Percentiles rank a stretch among this genome's conserved stretches.
Evolutionary conservation across 805 yeast genomes (phyloP).

Genomic region (Wickerhamomyces queroliae): DNA sequence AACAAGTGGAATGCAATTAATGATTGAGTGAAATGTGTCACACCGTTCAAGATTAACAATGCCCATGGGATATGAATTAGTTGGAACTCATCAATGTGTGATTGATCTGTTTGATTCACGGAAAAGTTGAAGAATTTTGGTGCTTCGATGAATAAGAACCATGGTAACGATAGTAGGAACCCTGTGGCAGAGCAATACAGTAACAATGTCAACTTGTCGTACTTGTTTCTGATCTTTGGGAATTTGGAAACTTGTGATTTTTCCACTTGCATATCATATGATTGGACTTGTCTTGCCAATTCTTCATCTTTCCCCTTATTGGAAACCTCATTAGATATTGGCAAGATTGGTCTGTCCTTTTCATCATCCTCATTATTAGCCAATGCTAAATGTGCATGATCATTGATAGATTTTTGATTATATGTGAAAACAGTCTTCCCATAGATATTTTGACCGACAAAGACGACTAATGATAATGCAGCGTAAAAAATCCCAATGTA

Average conservation of each 20-base stretch:
- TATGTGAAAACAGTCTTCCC: constrained; percentile 74
- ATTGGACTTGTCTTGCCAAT: constrained; percentile 3
- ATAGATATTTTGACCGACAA: constrained; percentile 83
- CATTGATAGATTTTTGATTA: constrained; percentile 20
- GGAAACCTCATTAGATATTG: constrained; percentile 2
- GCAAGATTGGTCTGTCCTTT: constrained; percentile 1
- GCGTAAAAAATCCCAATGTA: constrained; percentile 66
- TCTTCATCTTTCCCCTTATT: constrained; percentile 9
- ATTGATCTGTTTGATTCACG: too few relatives aligned
- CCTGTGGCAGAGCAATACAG: constrained; percentile 77
- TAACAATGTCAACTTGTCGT: constrained; percentile 77
- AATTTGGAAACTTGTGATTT: constrained; percentile 5
- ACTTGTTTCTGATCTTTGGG: constrained; percentile 33
- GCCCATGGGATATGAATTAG: constrained; percentile 35
- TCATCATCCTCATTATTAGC: constrained; percentile 4
- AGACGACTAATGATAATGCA: constrained; percentile 59
- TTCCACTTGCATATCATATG: constrained; percentile 11
- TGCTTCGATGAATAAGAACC: constrained; percentile 64
- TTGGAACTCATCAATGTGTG: constrained; percentile 13
- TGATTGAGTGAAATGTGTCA: constrained; percentile 76
- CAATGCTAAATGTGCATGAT: constrained; percentile 20
- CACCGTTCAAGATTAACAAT: constrained; percentile 57
- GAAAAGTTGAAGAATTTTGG: constrained; percentile 24
- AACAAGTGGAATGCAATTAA: constrained; percentile 75
- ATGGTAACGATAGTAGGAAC: constrained; percentile 60